Conservation (phyloP, 306 rosid species). For the Oemleria cerasiformis region DNA sequence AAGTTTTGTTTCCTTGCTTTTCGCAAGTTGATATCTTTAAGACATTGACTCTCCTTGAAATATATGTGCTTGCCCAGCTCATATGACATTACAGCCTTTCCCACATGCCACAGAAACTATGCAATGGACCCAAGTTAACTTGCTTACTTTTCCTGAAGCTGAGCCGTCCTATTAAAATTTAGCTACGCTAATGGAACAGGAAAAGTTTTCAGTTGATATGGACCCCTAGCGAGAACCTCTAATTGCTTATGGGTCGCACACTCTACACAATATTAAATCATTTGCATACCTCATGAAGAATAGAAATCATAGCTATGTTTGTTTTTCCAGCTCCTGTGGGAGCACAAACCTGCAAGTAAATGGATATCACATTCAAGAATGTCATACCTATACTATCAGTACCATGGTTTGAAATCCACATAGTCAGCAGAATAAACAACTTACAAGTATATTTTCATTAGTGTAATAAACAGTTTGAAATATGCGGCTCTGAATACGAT, state of each 20-base stretch:
- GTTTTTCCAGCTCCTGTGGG: conserved; percentile 99
- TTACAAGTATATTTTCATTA: conserved; percentile 89
- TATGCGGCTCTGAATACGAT: conserved; percentile 93
- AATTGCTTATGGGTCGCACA: no score
- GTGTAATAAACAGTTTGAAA: conserved; percentile 81
- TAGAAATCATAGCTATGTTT: conserved; percentile 93
- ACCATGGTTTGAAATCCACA: conserved; percentile 7
- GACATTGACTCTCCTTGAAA: not conserved
- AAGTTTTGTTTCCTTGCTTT: not conserved
- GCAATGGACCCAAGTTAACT: not conserved
- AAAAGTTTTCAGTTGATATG: no score
- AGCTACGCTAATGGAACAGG: no score
- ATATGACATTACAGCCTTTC: conserved; percentile 1
- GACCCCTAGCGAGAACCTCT: no score
- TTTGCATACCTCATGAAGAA: conserved; percentile 82
- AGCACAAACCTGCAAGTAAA: conserved; percentile 84
- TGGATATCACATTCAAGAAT: conserved; percentile 23
- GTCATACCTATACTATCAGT: conserved; percentile 16
- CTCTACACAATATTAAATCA: not conserved
- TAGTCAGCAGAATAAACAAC: conserved; percentile 27
- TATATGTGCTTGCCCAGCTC: not conserved
- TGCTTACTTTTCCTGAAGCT: no score
- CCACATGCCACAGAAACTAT: not conserved
- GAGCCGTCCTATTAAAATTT: no score
- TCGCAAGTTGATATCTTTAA: not conserved